These are phyloP conservation scores for Nannochloropsis limnetica DNA, from an alignment of 352 stramenopile species.

Conservation along the genomic window DNA sequence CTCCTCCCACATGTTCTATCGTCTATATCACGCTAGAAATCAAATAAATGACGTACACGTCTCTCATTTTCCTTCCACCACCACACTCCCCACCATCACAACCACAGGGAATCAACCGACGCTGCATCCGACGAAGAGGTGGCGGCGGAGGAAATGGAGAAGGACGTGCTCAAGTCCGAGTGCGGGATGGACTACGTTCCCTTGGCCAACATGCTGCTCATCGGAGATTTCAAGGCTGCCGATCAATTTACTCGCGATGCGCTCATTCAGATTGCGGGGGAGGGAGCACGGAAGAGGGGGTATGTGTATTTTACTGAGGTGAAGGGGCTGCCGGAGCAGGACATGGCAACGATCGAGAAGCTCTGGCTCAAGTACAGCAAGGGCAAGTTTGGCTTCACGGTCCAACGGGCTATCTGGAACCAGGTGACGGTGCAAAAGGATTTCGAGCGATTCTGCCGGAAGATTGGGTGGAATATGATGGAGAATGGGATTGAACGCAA, in stretches of 20 bases:
- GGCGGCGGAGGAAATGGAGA: neutral
- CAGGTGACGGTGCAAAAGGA: slow-evolving; percentile 63
- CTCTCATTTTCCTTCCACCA: neutral
- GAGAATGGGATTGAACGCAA: slow-evolving; percentile 57
- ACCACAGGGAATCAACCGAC: neutral
- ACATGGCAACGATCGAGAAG: slow-evolving; percentile 71
- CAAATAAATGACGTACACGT: no score
- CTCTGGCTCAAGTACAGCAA: slow-evolving; percentile 69
- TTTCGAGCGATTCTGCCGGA: slow-evolving; percentile 71
- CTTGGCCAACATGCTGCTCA: slow-evolving; percentile 50
- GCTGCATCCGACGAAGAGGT: neutral
- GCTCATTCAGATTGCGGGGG: slow-evolving; percentile 66
- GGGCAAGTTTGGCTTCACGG: slow-evolving; percentile 72
- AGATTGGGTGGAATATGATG: slow-evolving; percentile 73
- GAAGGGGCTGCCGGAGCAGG: slow-evolving; percentile 61
- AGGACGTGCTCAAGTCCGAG: slow-evolving; percentile 43
- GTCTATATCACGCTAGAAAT: no score
- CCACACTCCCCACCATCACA: neutral
- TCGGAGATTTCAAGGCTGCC: slow-evolving; percentile 51
- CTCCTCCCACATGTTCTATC: neutral
- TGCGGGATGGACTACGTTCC: slow-evolving; percentile 52
- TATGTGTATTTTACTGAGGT: slow-evolving; percentile 80
- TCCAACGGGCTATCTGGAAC: slow-evolving; percentile 62
- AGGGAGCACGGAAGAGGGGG: slow-evolving; percentile 60
- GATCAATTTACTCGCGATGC: slow-evolving; percentile 71